Evolutionary conservation across 306 rosid species (phyloP).

Genomic region (Prunus padus): DNA sequence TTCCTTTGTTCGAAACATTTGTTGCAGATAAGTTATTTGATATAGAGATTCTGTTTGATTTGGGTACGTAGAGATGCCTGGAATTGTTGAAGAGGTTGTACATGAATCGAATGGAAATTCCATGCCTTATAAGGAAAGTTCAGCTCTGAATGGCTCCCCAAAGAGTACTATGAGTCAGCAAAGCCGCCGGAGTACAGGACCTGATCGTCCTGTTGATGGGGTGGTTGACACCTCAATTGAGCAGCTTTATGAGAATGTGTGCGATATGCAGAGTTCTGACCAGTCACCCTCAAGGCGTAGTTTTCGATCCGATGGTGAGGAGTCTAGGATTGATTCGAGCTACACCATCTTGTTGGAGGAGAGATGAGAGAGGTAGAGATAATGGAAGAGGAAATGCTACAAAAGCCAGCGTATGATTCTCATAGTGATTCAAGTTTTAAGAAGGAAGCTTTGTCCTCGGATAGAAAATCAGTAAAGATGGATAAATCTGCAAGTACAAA

Average conservation of each 20-base stretch:
- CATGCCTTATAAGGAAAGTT: slow-evolving; percentile 38
- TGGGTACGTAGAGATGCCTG: slow-evolving; percentile 53
- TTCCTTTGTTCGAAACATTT: background rate
- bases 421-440: slow-evolving; percentile 44
- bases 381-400: slow-evolving; percentile 76
- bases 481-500: slow-evolving; percentile 42
- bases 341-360: slow-evolving; percentile 89
- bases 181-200: slow-evolving; percentile 29
- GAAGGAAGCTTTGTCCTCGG: slow-evolving; percentile 44
- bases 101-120: slow-evolving; percentile 32
- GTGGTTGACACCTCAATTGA: slow-evolving; percentile 76
- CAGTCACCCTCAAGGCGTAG: slow-evolving; percentile 80
- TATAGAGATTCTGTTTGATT: slow-evolving; percentile 35
- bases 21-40: slow-evolving; percentile 39
- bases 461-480: slow-evolving; percentile 43
- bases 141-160: slow-evolving; percentile 28
- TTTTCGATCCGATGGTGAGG: slow-evolving; percentile 81
- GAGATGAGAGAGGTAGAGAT: slow-evolving; percentile 94
- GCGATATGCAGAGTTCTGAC: slow-evolving; percentile 98
- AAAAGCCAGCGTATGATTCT: slow-evolving; percentile 43
- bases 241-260: slow-evolving; percentile 93
- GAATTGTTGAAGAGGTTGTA: slow-evolving; percentile 50
- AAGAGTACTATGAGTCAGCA: slow-evolving; percentile 41
- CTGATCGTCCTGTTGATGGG: slow-evolving; percentile 40
- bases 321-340: slow-evolving; percentile 89